These are phyloP conservation scores for Shiraia bambusicola DNA, from an alignment of 2,329 filamentous ascomycete species.

Conservation along the genomic window DNA sequence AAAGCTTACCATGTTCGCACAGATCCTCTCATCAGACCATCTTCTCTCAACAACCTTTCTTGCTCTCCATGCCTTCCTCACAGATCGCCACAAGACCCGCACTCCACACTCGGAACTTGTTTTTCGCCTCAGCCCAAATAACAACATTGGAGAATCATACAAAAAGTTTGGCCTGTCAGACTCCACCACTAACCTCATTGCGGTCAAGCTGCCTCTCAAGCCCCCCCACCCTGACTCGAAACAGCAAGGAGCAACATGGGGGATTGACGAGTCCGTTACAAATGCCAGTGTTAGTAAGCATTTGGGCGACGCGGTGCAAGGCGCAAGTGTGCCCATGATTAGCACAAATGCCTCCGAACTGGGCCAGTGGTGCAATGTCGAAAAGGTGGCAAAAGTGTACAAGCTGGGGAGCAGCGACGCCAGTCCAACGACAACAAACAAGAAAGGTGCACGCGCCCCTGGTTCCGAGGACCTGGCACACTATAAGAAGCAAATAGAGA, in stretches of 20 bases:
- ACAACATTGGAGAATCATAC: conserved; percentile 92
- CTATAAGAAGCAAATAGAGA: conserved; percentile 62
- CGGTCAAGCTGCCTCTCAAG: conserved; percentile 69
- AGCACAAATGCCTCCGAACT: conserved; percentile 41
- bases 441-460: conserved; percentile 37
- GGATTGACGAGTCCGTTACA: conserved; percentile 14
- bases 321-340: conserved; percentile 21
- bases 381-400: conserved; percentile 79
- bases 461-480: conserved; percentile 41
- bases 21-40: conserved; percentile 73
- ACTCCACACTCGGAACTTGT: conserved; percentile 92
- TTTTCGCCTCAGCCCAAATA: conserved; percentile 74
- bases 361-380: conserved; percentile 54
- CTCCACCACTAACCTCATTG: conserved; percentile 69
- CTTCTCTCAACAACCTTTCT: conserved; percentile 74
- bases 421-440: conserved; percentile 35
- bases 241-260: conserved; percentile 5
- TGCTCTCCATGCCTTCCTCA: conserved; percentile 67
- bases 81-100: conserved; percentile 64
- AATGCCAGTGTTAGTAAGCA: conserved; percentile 29
- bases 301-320: conserved; percentile 29
- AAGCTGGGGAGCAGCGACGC: conserved; percentile 67
- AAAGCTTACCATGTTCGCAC: not conserved
- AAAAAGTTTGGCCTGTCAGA: conserved; percentile 80
- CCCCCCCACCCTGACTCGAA: not conserved